A percentile compares a stretch with the other conserved stretches of the same genome.
These are phyloP conservation scores for Aspergillus ellipticus DNA, from an alignment of 495 filamentous ascomycete species.

Conservation along the genomic window DNA sequence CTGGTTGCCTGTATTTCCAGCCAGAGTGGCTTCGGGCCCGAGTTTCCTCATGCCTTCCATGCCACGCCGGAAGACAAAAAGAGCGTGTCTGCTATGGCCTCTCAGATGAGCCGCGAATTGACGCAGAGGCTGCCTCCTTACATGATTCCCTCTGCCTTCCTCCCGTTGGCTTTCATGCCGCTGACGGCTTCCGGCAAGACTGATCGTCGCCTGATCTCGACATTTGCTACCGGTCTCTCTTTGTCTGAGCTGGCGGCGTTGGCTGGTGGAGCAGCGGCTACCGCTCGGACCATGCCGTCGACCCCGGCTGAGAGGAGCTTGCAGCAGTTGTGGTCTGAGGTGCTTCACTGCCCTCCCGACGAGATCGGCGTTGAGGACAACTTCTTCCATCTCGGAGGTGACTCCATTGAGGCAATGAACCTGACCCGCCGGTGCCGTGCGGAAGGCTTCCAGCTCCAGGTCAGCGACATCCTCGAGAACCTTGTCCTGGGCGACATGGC, in stretches of 20 bases:
- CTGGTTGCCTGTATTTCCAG: slow-evolving; percentile 8
- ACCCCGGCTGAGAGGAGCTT: slow-evolving; percentile 23
- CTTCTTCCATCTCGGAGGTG: slow-evolving; percentile 55
- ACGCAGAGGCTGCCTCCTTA: slow-evolving; percentile 30
- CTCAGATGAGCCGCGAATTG: slow-evolving; percentile 5
- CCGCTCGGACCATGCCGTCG: slow-evolving; percentile 5
- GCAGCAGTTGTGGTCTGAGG: slow-evolving; percentile 31
- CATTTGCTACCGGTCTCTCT: slow-evolving; percentile 12
- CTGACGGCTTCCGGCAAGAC: slow-evolving; percentile 49
- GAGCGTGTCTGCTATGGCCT: slow-evolving; percentile 7
- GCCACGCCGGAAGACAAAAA: neutral
- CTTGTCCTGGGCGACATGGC: slow-evolving; percentile 36
- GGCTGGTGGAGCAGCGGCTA: slow-evolving; percentile 6
- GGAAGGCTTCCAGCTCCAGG: slow-evolving; percentile 8
- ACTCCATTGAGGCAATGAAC: slow-evolving; percentile 55
- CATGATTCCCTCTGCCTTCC: slow-evolving; percentile 53
- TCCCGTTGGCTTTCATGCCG: slow-evolving; percentile 48
- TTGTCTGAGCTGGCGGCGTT: slow-evolving; percentile 15
- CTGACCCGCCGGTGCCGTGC: slow-evolving; percentile 2
- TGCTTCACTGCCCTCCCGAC: slow-evolving; percentile 22
- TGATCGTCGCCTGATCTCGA: slow-evolving; percentile 44
- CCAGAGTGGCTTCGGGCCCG: slow-evolving; percentile 11
- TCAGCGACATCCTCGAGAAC: slow-evolving; percentile 31
- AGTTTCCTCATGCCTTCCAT: slow-evolving; percentile 1
- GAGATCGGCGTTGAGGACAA: slow-evolving; percentile 41